A percentile compares a stretch with the other conserved stretches of the same genome.
phyloP scores from a whole-genome alignment of 495 filamentous ascomycete species.

The Ascobolus immersus region DNA sequence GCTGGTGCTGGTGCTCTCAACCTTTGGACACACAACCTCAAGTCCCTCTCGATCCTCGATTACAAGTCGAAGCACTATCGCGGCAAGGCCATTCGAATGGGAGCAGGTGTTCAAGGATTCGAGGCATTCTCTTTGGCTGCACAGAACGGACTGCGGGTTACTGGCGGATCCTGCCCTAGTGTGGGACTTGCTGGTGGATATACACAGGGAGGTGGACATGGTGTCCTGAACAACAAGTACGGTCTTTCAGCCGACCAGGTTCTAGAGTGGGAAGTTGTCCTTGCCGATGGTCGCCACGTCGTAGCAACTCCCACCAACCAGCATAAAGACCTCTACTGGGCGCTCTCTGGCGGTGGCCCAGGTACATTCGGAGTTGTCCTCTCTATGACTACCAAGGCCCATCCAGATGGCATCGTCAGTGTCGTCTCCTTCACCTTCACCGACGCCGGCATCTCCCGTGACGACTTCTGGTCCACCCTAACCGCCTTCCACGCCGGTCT shows the following conservation, averaged over 20 bases:
- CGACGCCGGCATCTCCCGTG: no score
- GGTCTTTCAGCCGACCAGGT: slow-evolving; percentile 34
- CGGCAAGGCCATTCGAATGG: slow-evolving; percentile 26
- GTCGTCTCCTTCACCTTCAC: slow-evolving; percentile 15
- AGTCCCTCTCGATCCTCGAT: slow-evolving; percentile 24
- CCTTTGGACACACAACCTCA: slow-evolving; percentile 37
- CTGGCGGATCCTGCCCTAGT: slow-evolving; percentile 27
- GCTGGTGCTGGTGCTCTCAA: slow-evolving; percentile 28
- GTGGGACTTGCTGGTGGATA: slow-evolving; percentile 27
- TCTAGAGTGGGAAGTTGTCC: slow-evolving; percentile 29
- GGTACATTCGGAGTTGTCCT: slow-evolving; percentile 9
- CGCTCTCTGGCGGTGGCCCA: not conserved
- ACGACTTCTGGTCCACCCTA: no score
- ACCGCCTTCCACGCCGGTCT: no score
- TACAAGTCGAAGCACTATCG: slow-evolving; percentile 15
- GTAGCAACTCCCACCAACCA: not conserved
- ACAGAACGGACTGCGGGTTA: slow-evolving; percentile 22
- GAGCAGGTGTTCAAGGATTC: slow-evolving; percentile 30
- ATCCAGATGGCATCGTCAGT: slow-evolving; percentile 4
- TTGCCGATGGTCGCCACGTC: not conserved
- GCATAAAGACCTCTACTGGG: slow-evolving; percentile 1
- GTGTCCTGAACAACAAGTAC: slow-evolving; percentile 23
- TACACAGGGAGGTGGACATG: slow-evolving; percentile 34
- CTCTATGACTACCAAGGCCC: not conserved
- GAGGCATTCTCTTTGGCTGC: slow-evolving; percentile 25